Evolutionary conservation across 371 early-diverging fungal species (phyloP), one percentile per base, ranked within the genome.

Genomic region (Rhizoclosmatium hyalinum): DNA sequence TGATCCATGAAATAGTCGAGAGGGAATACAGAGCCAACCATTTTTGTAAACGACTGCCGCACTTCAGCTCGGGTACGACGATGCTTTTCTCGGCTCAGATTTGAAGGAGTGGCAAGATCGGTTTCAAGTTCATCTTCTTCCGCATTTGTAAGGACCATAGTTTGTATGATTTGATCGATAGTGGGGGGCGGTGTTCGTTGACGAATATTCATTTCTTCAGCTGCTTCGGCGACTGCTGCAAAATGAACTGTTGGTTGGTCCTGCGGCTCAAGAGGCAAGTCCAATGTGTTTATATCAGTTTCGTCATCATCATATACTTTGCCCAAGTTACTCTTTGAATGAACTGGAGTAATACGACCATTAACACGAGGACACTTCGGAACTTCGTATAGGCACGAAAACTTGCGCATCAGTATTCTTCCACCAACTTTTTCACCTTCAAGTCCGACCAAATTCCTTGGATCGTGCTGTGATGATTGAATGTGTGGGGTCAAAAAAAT

Each of bases 1-100:
- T 74, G 68, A 47, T 74, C 68, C 57, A 74, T 56, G 45, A 74
- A 74, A 55, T 67, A 68, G 68, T 74, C 74, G 12, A 74, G 53
- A 17, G 74, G 74, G 42, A 74, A 74, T 43, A 74, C 56, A 6
- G 45, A 46, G 47, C 74, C 74, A 8, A 70, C 60, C 43, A 45
- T 56, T 56, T 70, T 70, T 10, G 44, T n/a, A 60, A 70, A 70
- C 32, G 56, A 56, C 12, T 12, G 10, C 8, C 56, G 8, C 12
- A 70, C 60, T 39, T 70, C 60, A 6, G 17, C 14, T 19, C 45
- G 56, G 8, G 43, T 58, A 5, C 14, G 21, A 57, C 70, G 6
- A n/a, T 56, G 45, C 6, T 24, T 6, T 44, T 70, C 60, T 5
- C 41, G 60, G n/a, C 10, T 24, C 21, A 8, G 6, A 10, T 6